Base-by-base conservation (phyloP, 495 filamentous ascomycete genomes). In the Ramalina peruviana region DNA sequence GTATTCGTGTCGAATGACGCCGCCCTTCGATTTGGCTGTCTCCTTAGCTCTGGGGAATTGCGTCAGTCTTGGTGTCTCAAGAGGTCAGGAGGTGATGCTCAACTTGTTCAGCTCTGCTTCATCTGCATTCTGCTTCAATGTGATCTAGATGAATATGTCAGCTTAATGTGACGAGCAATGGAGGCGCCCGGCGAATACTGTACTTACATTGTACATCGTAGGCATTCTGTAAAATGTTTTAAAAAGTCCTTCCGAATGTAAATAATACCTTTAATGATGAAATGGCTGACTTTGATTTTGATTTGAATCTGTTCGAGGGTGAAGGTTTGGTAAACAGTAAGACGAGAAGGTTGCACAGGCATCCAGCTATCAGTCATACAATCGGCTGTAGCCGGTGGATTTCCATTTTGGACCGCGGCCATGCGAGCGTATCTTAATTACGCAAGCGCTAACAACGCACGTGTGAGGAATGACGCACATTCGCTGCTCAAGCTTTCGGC, bases 1-100 rank as follows among this genome's bases (percentile, higher is more conserved):
- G 72, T 85, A 95, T 61, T 89, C 85, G 56, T 89, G 78, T 46
- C 66, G 77, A 67, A 96, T 88, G 60, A 73, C 75, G 52, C 89
- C 92, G 51, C 89, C 89, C 57, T 87, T 76, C 27, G 76, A 69
- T 40, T 59, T 64, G 45, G 79, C 81, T 1, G 75, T 57, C 52
- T 85, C 66, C 78, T 94, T 94, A 52, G 85, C 82, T 51, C 83
- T 88, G 58, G 41, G 26, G 13, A 41, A 23, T 16, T 44, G n/a
- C 25, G 40, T 30, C 23, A 23, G 36, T n/a, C 23, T n/a, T 30
- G 21, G 13, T 3, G 9, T 25, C 25, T 47, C 10, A n/a, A 10
- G 17, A 26, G 16, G 21, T 37, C 12, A 48, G 36, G 13, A 43
- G 30, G 27, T 42, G 26, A 17, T 21, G 44, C 21, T 72, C 53